These are phyloP conservation scores for Beauveria sp. DNA, from an alignment of 2,329 filamentous ascomycete genomes.

Conservation along the genomic window DNA sequence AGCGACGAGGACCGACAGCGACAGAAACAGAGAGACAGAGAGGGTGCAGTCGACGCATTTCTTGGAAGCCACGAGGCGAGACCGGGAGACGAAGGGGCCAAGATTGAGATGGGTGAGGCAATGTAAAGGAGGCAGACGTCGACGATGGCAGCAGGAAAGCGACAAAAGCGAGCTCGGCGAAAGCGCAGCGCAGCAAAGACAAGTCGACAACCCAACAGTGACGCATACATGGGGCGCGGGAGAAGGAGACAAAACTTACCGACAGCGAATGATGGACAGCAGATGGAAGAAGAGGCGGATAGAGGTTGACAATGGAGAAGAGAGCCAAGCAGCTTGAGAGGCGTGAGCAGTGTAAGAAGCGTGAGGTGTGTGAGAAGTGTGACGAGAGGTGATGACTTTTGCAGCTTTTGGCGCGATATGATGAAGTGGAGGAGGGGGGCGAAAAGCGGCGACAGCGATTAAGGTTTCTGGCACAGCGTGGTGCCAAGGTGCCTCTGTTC, in stretches of 20 bases:
- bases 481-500: background rate
- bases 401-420: constrained; percentile 10
- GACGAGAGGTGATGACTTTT: constrained; percentile 8
- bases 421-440: constrained; percentile 9
- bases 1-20: constrained; percentile 2
- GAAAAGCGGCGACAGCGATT: constrained; percentile 12
- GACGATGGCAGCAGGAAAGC: background rate
- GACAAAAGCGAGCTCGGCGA: background rate
- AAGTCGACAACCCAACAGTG: background rate
- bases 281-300: background rate
- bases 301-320: constrained; percentile 4
- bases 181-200: background rate
- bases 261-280: background rate
- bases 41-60: background rate
- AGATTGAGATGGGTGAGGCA: background rate
- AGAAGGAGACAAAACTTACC: background rate
- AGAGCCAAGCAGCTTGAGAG: constrained; percentile 1
- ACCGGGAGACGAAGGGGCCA: background rate
- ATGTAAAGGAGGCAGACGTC: background rate
- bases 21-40: background rate
- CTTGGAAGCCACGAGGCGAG: background rate
- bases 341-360: background rate
- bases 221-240: background rate
- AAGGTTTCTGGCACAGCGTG: constrained; percentile 8
- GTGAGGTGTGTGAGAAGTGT: constrained; percentile 10